phyloP scores from a whole-genome alignment of 2,329 filamentous ascomycete genomes.

The Colletotrichum endophyticum region DNA sequence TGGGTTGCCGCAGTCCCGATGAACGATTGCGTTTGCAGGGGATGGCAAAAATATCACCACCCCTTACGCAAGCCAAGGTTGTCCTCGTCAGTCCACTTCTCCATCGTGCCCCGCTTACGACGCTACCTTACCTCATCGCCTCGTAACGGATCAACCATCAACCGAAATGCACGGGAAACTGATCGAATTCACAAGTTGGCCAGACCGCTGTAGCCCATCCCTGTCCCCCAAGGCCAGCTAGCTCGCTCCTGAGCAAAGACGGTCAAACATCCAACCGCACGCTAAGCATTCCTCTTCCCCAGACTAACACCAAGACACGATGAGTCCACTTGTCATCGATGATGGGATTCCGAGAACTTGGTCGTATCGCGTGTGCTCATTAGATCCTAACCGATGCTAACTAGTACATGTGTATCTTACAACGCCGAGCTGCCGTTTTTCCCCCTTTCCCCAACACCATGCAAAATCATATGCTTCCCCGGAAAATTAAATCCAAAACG shows the following conservation, averaged over 20 bases:
- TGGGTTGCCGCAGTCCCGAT: not conserved
- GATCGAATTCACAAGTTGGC: not conserved
- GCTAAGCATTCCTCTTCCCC: not conserved
- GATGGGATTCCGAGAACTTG: not conserved
- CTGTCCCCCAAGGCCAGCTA: not conserved
- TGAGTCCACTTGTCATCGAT: not conserved
- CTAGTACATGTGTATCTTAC: constrained; percentile 10
- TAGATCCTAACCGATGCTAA: not conserved
- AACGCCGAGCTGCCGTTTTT: not conserved
- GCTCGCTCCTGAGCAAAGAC: not conserved
- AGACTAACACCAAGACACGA: not conserved
- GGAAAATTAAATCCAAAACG: not conserved
- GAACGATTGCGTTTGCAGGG: not conserved
- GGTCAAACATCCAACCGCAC: not conserved
- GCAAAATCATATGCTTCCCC: not conserved
- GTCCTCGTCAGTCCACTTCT: constrained; percentile 8
- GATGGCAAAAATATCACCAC: constrained; percentile 6
- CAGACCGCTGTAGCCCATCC: not conserved
- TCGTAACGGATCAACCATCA: not conserved
- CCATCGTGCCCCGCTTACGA: not conserved
- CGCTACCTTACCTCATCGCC: not conserved
- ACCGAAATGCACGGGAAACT: not conserved
- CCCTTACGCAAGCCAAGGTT: constrained; percentile 20
- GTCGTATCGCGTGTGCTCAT: constrained; percentile 15
- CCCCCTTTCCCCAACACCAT: not conserved